Conservation (phyloP, 805 yeast species). For the Kuraishia hungarica region DNA sequence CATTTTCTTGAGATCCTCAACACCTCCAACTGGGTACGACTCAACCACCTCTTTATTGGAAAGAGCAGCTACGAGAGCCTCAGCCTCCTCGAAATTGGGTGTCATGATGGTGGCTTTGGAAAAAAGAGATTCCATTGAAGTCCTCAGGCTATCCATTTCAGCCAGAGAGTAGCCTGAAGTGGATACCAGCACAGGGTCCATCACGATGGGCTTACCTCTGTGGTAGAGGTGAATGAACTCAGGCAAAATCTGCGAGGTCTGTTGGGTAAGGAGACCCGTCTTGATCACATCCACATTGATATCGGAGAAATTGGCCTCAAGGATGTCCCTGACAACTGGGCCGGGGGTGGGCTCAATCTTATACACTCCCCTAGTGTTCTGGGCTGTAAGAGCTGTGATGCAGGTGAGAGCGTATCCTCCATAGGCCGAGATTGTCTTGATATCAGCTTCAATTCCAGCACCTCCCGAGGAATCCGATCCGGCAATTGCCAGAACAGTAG, state of each 20-base stretch:
- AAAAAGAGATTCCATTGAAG: slow-evolving; percentile 33
- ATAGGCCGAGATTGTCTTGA: slow-evolving; percentile 72
- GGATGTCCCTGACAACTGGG: slow-evolving; percentile 34
- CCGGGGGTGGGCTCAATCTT: slow-evolving; percentile 35
- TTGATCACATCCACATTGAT: slow-evolving; percentile 62
- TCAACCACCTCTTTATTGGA: slow-evolving; percentile 61
- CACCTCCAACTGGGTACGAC: slow-evolving; percentile 18
- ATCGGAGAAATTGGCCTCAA: slow-evolving; percentile 54
- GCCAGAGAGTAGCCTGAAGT: slow-evolving; percentile 63
- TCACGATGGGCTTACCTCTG: slow-evolving; percentile 33
- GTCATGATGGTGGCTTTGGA: slow-evolving; percentile 54
- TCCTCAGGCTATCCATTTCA: slow-evolving; percentile 33
- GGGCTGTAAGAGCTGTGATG: slow-evolving; percentile 75
- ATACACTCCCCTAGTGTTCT: slow-evolving; percentile 49
- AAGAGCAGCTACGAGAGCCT: slow-evolving; percentile 36
- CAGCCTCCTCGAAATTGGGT: slow-evolving; percentile 72
- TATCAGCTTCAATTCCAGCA: slow-evolving; percentile 89
- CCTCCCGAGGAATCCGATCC: slow-evolving; percentile 90
- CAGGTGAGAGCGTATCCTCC: slow-evolving; percentile 76
- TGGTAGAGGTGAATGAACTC: slow-evolving; percentile 24
- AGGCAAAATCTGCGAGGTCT: slow-evolving; percentile 39
- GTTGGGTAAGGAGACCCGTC: slow-evolving; percentile 64
- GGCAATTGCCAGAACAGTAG: slow-evolving; percentile 43
- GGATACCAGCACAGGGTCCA: slow-evolving; percentile 82
- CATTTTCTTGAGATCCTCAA: slow-evolving; percentile 26